These are phyloP conservation scores for Xylaria sp. DNA, from an alignment of 2,329 filamentous ascomycete species.

Conservation along the genomic window DNA sequence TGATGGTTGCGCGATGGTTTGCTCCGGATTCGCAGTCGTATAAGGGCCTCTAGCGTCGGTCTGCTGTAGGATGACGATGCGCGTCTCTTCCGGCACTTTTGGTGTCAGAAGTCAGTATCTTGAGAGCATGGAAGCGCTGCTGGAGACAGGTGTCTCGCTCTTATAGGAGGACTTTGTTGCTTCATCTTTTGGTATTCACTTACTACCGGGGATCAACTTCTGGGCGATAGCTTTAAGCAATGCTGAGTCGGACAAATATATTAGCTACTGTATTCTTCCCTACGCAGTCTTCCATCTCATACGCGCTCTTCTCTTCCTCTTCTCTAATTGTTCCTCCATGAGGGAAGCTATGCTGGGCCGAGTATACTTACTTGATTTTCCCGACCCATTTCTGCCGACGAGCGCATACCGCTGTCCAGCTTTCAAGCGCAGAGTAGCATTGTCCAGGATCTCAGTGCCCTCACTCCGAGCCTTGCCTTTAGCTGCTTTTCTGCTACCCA, in stretches of 20 bases:
- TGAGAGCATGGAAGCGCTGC: background rate
- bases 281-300: background rate
- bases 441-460: conserved; percentile 71
- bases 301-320: background rate
- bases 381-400: conserved; percentile 82
- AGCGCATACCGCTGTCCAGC: conserved; percentile 80
- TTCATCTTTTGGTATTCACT: conserved; percentile 10
- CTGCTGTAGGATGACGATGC: conserved; percentile 76
- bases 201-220: conserved; percentile 77
- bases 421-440: conserved; percentile 77
- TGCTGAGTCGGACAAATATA: conserved; percentile 54
- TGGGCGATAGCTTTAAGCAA: conserved; percentile 79
- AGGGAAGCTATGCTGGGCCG: too few relatives aligned
- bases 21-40: conserved; percentile 43
- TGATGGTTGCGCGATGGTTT: conserved; percentile 21
- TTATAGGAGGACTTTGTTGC: background rate
- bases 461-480: conserved; percentile 55
- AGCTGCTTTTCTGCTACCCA: conserved; percentile 43
- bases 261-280: conserved; percentile 10
- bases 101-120: conserved; percentile 9
- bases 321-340: background rate
- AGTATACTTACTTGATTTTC: conserved; percentile 75
- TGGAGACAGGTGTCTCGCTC: background rate
- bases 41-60: conserved; percentile 57
- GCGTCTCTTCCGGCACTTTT: conserved; percentile 67